phyloP scores from a whole-genome alignment of 139 green algal genomes.

The Volvox africanus region DNA sequence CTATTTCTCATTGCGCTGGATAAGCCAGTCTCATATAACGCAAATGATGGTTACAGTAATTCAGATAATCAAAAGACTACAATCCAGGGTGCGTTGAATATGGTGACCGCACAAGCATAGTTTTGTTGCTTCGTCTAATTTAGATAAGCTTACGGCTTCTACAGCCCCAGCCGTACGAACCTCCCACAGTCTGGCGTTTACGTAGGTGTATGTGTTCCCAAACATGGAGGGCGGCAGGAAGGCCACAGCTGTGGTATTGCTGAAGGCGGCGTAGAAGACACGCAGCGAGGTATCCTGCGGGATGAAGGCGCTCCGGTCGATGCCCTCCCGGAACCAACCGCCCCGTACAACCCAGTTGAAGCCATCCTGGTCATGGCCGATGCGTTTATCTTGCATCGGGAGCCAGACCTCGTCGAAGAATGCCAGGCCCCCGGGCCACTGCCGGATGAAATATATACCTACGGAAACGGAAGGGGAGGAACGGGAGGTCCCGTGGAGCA shows the following conservation, averaged over 20 bases:
- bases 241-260: conserved; percentile 41
- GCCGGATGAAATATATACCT: conserved; percentile 60
- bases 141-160: too few species aligned
- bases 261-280: conserved; percentile 25
- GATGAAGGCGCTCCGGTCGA: neutral
- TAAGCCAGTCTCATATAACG: too few species aligned
- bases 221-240: conserved; percentile 54
- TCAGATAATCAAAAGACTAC: too few species aligned
- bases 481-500: neutral
- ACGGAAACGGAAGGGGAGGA: too few species aligned
- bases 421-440: conserved; percentile 37
- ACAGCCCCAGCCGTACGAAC: neutral
- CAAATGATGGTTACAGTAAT: too few species aligned
- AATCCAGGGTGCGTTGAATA: too few species aligned
- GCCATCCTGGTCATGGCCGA: conserved; percentile 64
- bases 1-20: too few species aligned
- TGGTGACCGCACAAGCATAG: too few species aligned
- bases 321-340: neutral
- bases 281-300: neutral
- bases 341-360: conserved; percentile 49
- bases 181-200: conserved; percentile 35
- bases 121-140: too few species aligned
- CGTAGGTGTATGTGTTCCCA: conserved; percentile 59
- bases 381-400: conserved; percentile 17
- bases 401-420: conserved; percentile 58